Percentiles rank a stretch among this genome's conserved stretches.
These are phyloP conservation scores for Fermentozyma sake DNA, from an alignment of 1,139 yeast species.

Conservation along the genomic window DNA sequence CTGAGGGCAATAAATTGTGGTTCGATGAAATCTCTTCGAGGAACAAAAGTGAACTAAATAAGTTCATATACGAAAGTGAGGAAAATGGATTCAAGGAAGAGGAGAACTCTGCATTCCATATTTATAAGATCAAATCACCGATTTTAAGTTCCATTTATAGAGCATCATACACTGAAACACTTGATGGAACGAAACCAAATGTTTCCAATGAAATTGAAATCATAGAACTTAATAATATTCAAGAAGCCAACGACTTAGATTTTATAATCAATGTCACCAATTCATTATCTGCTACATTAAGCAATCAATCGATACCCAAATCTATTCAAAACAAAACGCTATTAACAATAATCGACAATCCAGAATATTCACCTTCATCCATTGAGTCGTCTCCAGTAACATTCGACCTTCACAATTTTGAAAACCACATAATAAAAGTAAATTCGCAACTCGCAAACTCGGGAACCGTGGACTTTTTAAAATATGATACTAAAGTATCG, in stretches of 20 bases:
- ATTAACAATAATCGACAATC: slow-evolving; percentile 37
- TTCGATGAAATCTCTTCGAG: slow-evolving; percentile 22
- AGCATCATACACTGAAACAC: slow-evolving; percentile 14
- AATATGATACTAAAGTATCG: slow-evolving; percentile 31
- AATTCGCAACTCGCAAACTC: slow-evolving; percentile 24
- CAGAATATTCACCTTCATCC: slow-evolving; percentile 35
- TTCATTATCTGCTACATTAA: slow-evolving; percentile 16
- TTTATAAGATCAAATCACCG: slow-evolving; percentile 29
- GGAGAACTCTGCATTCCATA: neutral
- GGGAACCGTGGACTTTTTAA: slow-evolving; percentile 30
- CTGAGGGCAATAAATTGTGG: slow-evolving; percentile 31
- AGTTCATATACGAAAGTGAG: slow-evolving; percentile 15
- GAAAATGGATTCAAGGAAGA: slow-evolving; percentile 3
- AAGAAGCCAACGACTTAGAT: slow-evolving; percentile 12
- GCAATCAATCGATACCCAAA: slow-evolving; percentile 15
- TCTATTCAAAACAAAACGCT: slow-evolving; percentile 21
- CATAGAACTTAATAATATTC: slow-evolving; percentile 25
- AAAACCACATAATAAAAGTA: slow-evolving; percentile 30
- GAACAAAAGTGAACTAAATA: slow-evolving; percentile 14
- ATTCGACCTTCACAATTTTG: slow-evolving; percentile 11
- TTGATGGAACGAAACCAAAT: neutral
- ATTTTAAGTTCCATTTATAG: slow-evolving; percentile 26
- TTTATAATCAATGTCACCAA: slow-evolving; percentile 29
- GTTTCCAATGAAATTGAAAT: slow-evolving; percentile 21
- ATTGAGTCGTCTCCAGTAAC: slow-evolving; percentile 28